Percentiles rank a stretch among this genome's conserved stretches.
phyloP scores from a whole-genome alignment of 768 basidiomycete genomes.

The Candolleomyces efflorescens region DNA sequence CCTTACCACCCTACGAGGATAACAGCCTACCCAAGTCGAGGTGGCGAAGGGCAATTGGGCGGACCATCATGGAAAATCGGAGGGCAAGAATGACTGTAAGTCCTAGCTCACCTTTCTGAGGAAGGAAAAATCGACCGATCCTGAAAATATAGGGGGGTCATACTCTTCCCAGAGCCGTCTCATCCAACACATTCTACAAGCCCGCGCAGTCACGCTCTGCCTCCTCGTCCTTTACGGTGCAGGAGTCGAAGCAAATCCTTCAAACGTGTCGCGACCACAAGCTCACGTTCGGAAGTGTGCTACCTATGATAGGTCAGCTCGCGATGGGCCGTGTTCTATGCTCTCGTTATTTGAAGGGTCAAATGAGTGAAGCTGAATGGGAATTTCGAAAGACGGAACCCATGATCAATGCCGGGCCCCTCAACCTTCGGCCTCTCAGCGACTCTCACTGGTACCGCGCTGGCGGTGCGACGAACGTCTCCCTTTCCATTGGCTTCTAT shows the following conservation, averaged over 20 bases:
- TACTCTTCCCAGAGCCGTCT: conserved; percentile 43
- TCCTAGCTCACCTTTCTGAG: background rate
- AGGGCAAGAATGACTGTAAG: conserved; percentile 32
- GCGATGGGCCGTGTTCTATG: conserved; percentile 49
- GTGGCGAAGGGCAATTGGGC: conserved; percentile 44
- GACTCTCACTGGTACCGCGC: conserved; percentile 40
- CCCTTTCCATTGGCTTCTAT: conserved; percentile 39
- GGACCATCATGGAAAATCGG: conserved; percentile 30
- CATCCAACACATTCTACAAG: conserved; percentile 26
- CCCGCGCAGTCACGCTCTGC: conserved; percentile 31
- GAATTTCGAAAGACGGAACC: conserved; percentile 43
- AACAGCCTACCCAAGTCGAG: conserved; percentile 31
- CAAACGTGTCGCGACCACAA: conserved; percentile 35
- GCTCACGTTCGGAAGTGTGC: conserved; percentile 49
- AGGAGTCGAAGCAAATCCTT: conserved; percentile 28
- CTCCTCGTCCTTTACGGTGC: conserved; percentile 19
- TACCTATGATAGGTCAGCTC: conserved; percentile 47
- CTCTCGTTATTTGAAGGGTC: conserved; percentile 40
- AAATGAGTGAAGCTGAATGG: conserved; percentile 51
- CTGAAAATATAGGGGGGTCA: conserved; percentile 48
- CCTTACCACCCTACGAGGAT: conserved; percentile 28
- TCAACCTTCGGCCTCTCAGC: conserved; percentile 49
- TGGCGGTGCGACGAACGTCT: conserved; percentile 43
- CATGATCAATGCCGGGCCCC: conserved; percentile 43
- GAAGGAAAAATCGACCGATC: background rate